A percentile compares a stretch with the other conserved stretches of the same genome.
phyloP scores from a whole-genome alignment of 2,329 filamentous ascomycete species.

The Ascochyta fabae region DNA sequence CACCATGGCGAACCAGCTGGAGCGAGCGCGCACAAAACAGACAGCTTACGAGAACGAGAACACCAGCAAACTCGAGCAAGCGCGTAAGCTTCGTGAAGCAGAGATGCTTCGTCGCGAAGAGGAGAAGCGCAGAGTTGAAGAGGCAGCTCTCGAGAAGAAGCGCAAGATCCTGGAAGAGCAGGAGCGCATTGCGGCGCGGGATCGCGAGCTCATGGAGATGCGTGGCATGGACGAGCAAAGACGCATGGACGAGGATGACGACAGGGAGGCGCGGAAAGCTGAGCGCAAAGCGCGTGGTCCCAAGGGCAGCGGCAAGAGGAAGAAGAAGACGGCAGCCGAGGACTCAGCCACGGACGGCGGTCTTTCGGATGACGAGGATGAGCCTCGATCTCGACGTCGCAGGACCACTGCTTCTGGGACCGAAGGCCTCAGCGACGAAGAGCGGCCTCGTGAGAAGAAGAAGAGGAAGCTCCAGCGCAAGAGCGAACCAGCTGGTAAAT shows the following conservation, averaged over 20 bases:
- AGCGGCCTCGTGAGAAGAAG: conserved; percentile 67
- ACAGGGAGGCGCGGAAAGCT: conserved; percentile 79
- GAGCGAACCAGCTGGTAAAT: conserved; percentile 64
- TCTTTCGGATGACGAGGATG: conserved; percentile 39
- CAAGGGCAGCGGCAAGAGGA: conserved; percentile 55
- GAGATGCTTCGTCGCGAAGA: conserved; percentile 82
- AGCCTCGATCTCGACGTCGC: conserved; percentile 48
- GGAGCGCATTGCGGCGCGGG: conserved; percentile 75
- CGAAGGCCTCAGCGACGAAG: conserved; percentile 61
- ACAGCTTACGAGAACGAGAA: conserved; percentile 93
- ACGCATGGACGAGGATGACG: conserved; percentile 68
- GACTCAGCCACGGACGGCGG: conserved; percentile 55
- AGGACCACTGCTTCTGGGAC: conserved; percentile 48
- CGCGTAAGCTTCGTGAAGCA: conserved; percentile 78
- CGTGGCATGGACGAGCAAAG: conserved; percentile 73
- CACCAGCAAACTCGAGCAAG: conserved; percentile 82
- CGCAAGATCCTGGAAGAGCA: conserved; percentile 87
- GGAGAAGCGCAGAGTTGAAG: conserved; percentile 70
- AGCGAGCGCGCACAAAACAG: conserved; percentile 82
- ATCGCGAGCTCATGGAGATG: conserved; percentile 74
- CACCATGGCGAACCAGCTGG: conserved; percentile 90
- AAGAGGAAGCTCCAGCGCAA: conserved; percentile 66
- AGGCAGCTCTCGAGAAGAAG: conserved; percentile 74
- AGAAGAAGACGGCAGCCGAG: conserved; percentile 65
- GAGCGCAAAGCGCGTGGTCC: conserved; percentile 59